These are phyloP conservation scores for Ophiosphaerella herpotricha DNA, from an alignment of 2,329 filamentous ascomycete species.

Conservation along the genomic window DNA sequence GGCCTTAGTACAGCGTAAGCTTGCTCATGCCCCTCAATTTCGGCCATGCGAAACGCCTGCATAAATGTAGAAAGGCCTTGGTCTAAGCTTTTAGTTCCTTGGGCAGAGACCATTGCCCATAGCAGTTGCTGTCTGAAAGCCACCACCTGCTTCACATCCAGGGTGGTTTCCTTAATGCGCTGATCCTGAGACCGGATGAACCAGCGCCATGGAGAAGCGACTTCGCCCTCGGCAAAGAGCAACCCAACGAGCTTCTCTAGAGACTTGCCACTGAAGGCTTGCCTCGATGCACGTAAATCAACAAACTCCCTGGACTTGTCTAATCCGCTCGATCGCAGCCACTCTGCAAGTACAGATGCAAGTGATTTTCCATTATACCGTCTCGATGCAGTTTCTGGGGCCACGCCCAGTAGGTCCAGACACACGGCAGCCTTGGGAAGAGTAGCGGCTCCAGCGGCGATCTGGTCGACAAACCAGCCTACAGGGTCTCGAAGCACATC, in stretches of 20 bases:
- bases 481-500: constrained; percentile 45
- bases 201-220: constrained; percentile 36
- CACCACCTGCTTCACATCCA: constrained; percentile 12
- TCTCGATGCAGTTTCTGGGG: constrained; percentile 4
- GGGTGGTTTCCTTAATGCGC: constrained; percentile 21
- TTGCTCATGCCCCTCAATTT: constrained; percentile 13
- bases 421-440: constrained; percentile 47
- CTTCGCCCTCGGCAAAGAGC: constrained; percentile 28
- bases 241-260: constrained; percentile 24
- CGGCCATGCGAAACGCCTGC: constrained; percentile 23
- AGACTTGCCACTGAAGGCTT: constrained; percentile 13
- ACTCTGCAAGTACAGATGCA: constrained; percentile 31
- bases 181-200: constrained; percentile 23
- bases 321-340: constrained; percentile 35
- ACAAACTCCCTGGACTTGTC: constrained; percentile 37
- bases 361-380: constrained; percentile 12
- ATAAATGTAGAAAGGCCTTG: constrained; percentile 30
- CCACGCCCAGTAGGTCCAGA: constrained; percentile 37
- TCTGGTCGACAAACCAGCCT: constrained; percentile 47
- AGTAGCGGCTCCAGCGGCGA: constrained; percentile 45
- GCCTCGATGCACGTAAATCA: constrained; percentile 13
- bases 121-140: constrained; percentile 30
- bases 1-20: constrained; percentile 18
- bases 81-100: constrained; percentile 16
- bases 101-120: constrained; percentile 25